Evolutionary conservation across 495 filamentous ascomycete genomes (phyloP), one percentile per base, ranked within the genome.

Genomic region (Opeltia flavorubescens): DNA sequence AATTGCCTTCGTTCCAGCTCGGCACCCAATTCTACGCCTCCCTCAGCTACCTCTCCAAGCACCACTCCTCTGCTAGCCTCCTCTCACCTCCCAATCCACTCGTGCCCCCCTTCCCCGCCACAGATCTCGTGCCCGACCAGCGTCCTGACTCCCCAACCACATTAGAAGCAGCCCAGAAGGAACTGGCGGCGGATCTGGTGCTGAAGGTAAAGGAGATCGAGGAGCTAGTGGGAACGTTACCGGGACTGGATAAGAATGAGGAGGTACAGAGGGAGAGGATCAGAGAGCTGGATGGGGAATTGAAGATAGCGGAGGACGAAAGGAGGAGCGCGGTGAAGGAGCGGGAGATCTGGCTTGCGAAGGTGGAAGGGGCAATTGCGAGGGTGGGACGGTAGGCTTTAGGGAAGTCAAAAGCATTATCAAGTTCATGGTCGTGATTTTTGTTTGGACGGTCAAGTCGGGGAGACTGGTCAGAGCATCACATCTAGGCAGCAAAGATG

Each of bases 151-250:
- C 78, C 1, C 72, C 83, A 0, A 70, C 77, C 31, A 68, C 70
- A 12, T 94, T 93, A 61, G 70, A 71, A 31, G 72, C 72, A 7
- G 76, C 81, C 8, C 79, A 93, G 58, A 62, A 75, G 28, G 89
- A 98, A 59, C 71, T 98, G 17, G 85, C 87, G 15, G 78, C 80
- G 12, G 89, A 95, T 56, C 69, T 98, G 0, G 81, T 98, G 43
- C 64, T 85, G 47, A 88, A 95, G 63, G 84, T 89, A 53, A 86
- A 95, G 68, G 88, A 95, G 73, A 91, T 96, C 54, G 91, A 98
- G 66, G 69, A 77, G 21, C 63, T 98, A 46, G 86, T 95, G 50
- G 79, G 75, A 2, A 72, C 73, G 13, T 65, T 98, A n/a, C 91
- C 91, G 0, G 91, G 91, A 0, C 76, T 95, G 39, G 84, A 84